Evolutionary conservation across 805 yeast genomes (phyloP).

Genomic region (Lipomyces sp.): DNA sequence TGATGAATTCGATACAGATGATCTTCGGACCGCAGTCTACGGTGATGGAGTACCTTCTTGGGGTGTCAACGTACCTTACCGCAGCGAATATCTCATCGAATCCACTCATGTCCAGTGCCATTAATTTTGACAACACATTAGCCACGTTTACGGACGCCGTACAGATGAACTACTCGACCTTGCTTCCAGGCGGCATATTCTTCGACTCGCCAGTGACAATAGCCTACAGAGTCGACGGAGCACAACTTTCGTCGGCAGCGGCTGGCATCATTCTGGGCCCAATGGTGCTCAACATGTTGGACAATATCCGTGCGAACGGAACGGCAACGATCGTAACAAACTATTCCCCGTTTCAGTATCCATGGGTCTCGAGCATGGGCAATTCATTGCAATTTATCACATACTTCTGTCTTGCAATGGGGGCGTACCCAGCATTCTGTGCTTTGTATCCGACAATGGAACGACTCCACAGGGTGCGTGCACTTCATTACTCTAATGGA

Average conservation of each 20-base stretch:
- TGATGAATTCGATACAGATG: constrained; percentile 8
- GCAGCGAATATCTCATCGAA: not conserved
- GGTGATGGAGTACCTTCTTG: constrained; percentile 8
- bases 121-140: constrained; percentile 29
- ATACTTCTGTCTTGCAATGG: constrained; percentile 45
- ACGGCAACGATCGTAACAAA: constrained; percentile 39
- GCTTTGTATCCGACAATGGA: constrained; percentile 46
- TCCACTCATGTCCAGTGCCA: not conserved
- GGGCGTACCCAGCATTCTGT: constrained; percentile 46
- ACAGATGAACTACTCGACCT: constrained; percentile 34
- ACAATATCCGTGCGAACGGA: constrained; percentile 43
- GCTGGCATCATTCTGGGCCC: constrained; percentile 38
- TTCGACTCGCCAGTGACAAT: constrained; percentile 36
- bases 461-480: constrained; percentile 44
- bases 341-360: constrained; percentile 44
- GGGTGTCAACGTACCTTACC: constrained; percentile 9
- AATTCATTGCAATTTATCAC: constrained; percentile 45
- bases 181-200: constrained; percentile 45
- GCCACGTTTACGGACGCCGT: constrained; percentile 36
- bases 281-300: constrained; percentile 40
- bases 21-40: constrained; percentile 19
- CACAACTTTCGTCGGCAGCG: constrained; percentile 19
- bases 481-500: constrained; percentile 48
- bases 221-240: constrained; percentile 41
- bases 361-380: constrained; percentile 44